Conservation (phyloP, 2,329 filamentous ascomycete species). For the Curvularia sp. region DNA sequence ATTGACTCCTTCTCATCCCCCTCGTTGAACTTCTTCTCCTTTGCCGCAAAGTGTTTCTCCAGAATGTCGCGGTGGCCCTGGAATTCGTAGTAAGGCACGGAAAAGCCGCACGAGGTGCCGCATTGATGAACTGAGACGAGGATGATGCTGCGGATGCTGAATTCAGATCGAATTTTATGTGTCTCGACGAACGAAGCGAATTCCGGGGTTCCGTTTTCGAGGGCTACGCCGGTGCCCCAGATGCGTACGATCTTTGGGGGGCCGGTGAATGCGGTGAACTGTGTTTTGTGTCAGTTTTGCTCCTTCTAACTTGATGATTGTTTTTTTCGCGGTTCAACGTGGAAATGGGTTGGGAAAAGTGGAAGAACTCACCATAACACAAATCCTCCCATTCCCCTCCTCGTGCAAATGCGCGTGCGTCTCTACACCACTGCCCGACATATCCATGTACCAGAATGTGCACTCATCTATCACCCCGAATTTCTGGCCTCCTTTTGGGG, state of each 20-base stretch:
- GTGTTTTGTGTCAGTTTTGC: background rate
- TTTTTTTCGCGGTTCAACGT: no score
- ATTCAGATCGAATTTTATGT: conserved; percentile 47
- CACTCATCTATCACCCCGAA: conserved; percentile 46
- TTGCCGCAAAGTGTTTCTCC: conserved; percentile 53
- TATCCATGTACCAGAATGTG: conserved; percentile 55
- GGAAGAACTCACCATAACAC: conserved; percentile 38
- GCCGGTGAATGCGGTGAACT: conserved; percentile 53
- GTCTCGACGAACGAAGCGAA: conserved; percentile 46
- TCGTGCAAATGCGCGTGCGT: conserved; percentile 55
- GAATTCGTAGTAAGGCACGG: conserved; percentile 55
- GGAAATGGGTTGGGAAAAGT: no score
- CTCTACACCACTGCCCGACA: conserved; percentile 54
- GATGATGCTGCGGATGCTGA: conserved; percentile 51
- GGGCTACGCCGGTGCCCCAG: conserved; percentile 50
- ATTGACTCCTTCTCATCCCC: conserved; percentile 52
- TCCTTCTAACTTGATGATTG: no score
- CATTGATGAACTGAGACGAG: conserved; percentile 55
- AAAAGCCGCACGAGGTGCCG: conserved; percentile 53
- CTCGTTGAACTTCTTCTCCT: conserved; percentile 42
- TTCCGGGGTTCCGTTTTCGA: conserved; percentile 49
- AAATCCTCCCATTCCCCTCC: conserved; percentile 52
- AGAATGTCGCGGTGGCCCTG: conserved; percentile 50
- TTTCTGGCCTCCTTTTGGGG: conserved; percentile 52
- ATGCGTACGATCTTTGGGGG: conserved; percentile 53